These are phyloP conservation scores for Coemansia sp. DNA, from an alignment of 192 early-diverging fungal species.

Conservation along the genomic window DNA sequence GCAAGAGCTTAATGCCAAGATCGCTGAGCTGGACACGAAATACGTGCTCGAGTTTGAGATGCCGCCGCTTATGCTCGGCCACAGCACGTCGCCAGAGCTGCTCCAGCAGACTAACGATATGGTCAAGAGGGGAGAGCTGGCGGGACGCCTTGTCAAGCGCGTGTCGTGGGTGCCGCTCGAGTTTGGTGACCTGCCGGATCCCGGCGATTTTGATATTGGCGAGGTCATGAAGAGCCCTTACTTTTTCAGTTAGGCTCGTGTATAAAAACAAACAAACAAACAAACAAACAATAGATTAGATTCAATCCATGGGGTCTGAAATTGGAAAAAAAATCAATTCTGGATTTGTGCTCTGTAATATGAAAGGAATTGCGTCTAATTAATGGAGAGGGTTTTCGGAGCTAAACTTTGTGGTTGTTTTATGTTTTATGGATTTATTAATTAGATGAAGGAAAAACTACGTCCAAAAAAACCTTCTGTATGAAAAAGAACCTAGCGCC, in stretches of 20 bases:
- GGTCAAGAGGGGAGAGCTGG: slow-evolving; percentile 19
- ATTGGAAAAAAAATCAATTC: too few species aligned
- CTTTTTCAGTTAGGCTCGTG: slow-evolving; percentile 77
- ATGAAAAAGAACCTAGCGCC: too few species aligned
- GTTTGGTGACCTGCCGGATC: slow-evolving; percentile 73
- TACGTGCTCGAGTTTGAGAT: slow-evolving; percentile 4
- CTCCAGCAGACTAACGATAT: slow-evolving; percentile 1
- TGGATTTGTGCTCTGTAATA: too few species aligned
- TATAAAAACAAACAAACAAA: neutral
- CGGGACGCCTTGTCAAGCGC: slow-evolving; percentile 19
- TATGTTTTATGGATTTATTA: too few species aligned
- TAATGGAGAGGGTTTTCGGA: too few species aligned
- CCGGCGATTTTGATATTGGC: slow-evolving; percentile 83
- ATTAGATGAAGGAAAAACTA: too few species aligned
- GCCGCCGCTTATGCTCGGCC: slow-evolving; percentile 8
- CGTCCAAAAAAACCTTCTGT: too few species aligned
- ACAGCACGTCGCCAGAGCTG: neutral
- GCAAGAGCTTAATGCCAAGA: slow-evolving; percentile 28
- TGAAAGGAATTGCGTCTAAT: too few species aligned
- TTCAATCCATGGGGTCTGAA: too few species aligned
- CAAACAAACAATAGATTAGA: neutral
- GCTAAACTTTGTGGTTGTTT: too few species aligned
- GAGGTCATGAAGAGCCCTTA: slow-evolving; percentile 79
- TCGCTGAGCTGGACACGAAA: slow-evolving; percentile 39
- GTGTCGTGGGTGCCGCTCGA: slow-evolving; percentile 58